Evolutionary conservation across 73 alveolate genomes (phyloP), one percentile per base, ranked within the genome.

Genomic region (Paraurostyla sp.): DNA sequence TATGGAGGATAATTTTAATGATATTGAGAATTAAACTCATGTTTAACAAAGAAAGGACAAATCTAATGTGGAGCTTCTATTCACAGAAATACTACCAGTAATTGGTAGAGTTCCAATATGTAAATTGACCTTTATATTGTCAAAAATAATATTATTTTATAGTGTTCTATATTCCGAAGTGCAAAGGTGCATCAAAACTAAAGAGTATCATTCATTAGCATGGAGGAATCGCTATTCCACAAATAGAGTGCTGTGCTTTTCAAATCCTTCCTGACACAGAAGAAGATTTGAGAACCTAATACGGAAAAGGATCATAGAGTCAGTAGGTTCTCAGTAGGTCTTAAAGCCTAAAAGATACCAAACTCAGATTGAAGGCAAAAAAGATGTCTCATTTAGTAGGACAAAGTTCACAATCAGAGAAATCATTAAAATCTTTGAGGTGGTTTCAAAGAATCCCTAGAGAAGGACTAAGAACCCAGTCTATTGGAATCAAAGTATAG

Each of bases 371-470:
- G 73, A 48, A 50, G 71, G 71, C 49, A 50, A 48, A 33, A 45
- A 50, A 30, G 49, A 52, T 22, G 59, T 76, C 3, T 76, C 88
- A 7, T 76, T 76, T 41, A 49, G 76, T 32, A 76, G 88, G 50
- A 76, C 78, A 16, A 76, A 76, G 65, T 76, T 76, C 30, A 76
- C 88, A n/a, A 52, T 76, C 60, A 46, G 88, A 29, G 88, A 76
- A 35, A 51, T 76, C 54, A 49, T 46, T 38, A 76, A 76, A 51
- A 76, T 76, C 52, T 76, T 50, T 51, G 88, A 76, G 33, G 88
- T 76, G 18, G 69, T 76, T 50, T 52, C 65, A 16, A n/a, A 76
- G 78, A 76, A 76, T 51, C 88, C 73, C 20, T n/a, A 76, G 22
- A 49, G 59, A 36, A 27, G 88, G 16, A 76, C 73, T 16, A 76